A percentile compares a stretch with the other conserved stretches of the same genome.
These are phyloP conservation scores for Trichophyton benhamiae DNA, from an alignment of 2,329 filamentous ascomycete species.

Conservation along the genomic window DNA sequence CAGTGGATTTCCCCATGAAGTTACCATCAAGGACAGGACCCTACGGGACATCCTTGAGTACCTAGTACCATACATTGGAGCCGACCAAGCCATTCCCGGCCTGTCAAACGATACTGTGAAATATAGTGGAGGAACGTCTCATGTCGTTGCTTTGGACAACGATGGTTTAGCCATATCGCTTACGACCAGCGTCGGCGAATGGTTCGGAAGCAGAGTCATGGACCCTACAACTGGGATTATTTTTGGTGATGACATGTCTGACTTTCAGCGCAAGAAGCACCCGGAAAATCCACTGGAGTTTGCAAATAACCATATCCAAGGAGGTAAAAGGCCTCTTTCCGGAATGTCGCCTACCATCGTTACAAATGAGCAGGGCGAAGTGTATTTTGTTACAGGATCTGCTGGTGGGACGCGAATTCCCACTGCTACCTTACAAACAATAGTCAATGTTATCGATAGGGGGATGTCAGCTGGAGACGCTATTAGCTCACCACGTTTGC, in stretches of 20 bases:
- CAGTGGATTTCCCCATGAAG: background rate
- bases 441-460: slow-evolving; percentile 61
- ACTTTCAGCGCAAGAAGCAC: slow-evolving; percentile 70
- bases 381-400: slow-evolving; percentile 59
- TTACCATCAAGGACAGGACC: background rate
- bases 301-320: slow-evolving; percentile 63
- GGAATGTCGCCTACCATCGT: slow-evolving; percentile 70
- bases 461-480: slow-evolving; percentile 48
- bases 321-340: slow-evolving; percentile 68
- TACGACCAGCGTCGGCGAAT: slow-evolving; percentile 76
- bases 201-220: slow-evolving; percentile 69
- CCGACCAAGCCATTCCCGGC: slow-evolving; percentile 34
- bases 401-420: slow-evolving; percentile 76
- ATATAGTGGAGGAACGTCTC: slow-evolving; percentile 36
- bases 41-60: background rate
- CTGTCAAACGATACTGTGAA: slow-evolving; percentile 25
- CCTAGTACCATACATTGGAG: background rate
- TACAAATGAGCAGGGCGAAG: slow-evolving; percentile 46
- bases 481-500: slow-evolving; percentile 54
- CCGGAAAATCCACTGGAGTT: background rate
- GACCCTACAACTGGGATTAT: slow-evolving; percentile 73
- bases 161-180: slow-evolving; percentile 64
- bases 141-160: slow-evolving; percentile 52
- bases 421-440: slow-evolving; percentile 60
- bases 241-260: slow-evolving; percentile 53